Evolutionary conservation across 345 rosid species (phyloP), one percentile per base, ranked within the genome.

Genomic region (Turnera subulata): DNA sequence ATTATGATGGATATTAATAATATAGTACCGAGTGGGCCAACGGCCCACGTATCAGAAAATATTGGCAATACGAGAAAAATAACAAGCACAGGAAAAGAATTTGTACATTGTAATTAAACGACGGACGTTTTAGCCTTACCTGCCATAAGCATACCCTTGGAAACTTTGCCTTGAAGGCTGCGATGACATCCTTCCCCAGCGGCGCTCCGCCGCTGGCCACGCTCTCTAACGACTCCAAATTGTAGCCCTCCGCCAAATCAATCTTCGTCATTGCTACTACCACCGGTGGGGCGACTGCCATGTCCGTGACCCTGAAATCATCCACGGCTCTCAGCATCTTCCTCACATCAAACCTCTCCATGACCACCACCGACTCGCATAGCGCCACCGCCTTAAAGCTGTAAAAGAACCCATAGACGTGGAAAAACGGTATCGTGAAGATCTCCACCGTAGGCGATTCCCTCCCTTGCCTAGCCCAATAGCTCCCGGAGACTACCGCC

Each of bases 301-400:
- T 14, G 10, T 59, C 25, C 13, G 69, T 66, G 16, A 70, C 63
- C 23, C 44, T 55, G 25, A 62, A 70, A 17, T 62, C 54, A 40
- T 62, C 58, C n/a, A 75, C 60, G 1, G 66, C 73, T 50, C 13
- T 62, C 62, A 66, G 33, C 73, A 70, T 62, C 49, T 50, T 62
- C 59, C 55, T 53, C 37, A 66, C 53, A 16, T 59, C 75, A 46
- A 70, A 70, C 48, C 65, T 58, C 72, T 50, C 69, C 75, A 70
- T 62, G 67, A 70, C 56, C 50, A 75, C 70, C 44, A 61, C 48
- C 11, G 48, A 19, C 66, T 75, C 70, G 8, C 55, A 29, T 48
- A 65, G 10, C 18, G 73, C 79, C 11, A 70, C 55, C 52, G 75
- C 49, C 44, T 65, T 75, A 8, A 70, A 3, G 24, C 62, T 14